Evolutionary conservation across 2,329 filamentous ascomycete species (phyloP).

Genomic region (Neofusicoccum cordaticola): DNA sequence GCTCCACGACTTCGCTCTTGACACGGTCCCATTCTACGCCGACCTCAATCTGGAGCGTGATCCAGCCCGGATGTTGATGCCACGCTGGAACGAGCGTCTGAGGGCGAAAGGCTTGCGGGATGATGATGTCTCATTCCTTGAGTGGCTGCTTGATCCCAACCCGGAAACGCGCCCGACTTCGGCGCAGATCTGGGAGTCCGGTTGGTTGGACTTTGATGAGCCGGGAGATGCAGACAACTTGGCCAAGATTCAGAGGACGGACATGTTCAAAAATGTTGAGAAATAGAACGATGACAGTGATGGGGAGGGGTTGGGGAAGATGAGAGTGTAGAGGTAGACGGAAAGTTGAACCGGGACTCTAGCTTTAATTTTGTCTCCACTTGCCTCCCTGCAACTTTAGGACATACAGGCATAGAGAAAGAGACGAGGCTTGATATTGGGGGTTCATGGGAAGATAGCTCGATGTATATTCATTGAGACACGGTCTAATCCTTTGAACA

Average conservation of each 20-base stretch:
- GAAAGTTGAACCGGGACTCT: too few relatives aligned
- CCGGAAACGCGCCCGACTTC: neutral
- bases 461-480: too few relatives aligned
- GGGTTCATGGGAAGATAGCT: too few relatives aligned
- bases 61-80: neutral
- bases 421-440: too few relatives aligned
- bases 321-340: too few relatives aligned
- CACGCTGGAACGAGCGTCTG: neutral
- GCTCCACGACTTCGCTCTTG: neutral
- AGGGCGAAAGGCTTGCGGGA: neutral
- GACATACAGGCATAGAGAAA: too few relatives aligned
- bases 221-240: neutral
- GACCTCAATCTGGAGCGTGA: neutral
- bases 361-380: too few relatives aligned
- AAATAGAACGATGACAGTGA: neutral
- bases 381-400: too few relatives aligned
- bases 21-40: neutral
- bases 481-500: too few relatives aligned
- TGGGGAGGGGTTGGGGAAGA: neutral
- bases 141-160: neutral
- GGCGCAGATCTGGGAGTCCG: neutral
- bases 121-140: neutral
- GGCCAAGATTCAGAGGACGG: neutral
- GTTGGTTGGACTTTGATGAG: neutral
- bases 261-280: neutral